These are phyloP conservation scores for Colletotrichum tropicicola DNA, from an alignment of 2,329 filamentous ascomycete genomes.

Conservation along the genomic window DNA sequence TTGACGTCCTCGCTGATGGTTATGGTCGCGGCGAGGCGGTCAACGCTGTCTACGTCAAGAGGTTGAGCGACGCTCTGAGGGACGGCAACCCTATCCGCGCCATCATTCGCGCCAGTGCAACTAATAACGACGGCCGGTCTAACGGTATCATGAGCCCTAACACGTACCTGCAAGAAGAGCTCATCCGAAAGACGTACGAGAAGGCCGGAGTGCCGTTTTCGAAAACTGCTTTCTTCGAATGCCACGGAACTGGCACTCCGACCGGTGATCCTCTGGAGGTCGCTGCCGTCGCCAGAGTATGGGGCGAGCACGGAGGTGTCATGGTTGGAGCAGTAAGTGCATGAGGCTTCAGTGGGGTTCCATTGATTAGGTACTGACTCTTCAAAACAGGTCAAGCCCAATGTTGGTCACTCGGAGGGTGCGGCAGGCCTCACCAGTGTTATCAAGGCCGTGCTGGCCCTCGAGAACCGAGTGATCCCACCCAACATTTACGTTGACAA, in stretches of 20 bases:
- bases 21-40: conserved; percentile 52
- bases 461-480: conserved; percentile 25
- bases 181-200: conserved; percentile 40
- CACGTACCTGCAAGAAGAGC: conserved; percentile 34
- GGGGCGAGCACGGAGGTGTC: conserved; percentile 33
- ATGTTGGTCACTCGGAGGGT: conserved; percentile 48
- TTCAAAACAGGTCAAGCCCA: conserved; percentile 42
- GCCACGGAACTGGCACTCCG: conserved; percentile 49
- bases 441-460: conserved; percentile 42
- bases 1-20: conserved; percentile 52
- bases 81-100: conserved; percentile 47
- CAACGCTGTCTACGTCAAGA: conserved; percentile 49
- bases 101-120: conserved; percentile 39
- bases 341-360: too few species aligned
- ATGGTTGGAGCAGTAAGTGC: conserved; percentile 40
- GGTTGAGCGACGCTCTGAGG: conserved; percentile 46
- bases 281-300: conserved; percentile 38
- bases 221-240: conserved; percentile 37
- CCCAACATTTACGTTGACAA: conserved; percentile 31
- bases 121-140: conserved; percentile 46
- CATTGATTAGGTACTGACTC: too few species aligned
- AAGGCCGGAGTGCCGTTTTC: conserved; percentile 26
- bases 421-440: conserved; percentile 41
- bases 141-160: conserved; percentile 50
- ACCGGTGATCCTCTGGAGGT: conserved; percentile 49